Evolutionary conservation across 2,329 filamentous ascomycete species (phyloP).

Genomic region (Magnaporthiopsis incrustans): DNA sequence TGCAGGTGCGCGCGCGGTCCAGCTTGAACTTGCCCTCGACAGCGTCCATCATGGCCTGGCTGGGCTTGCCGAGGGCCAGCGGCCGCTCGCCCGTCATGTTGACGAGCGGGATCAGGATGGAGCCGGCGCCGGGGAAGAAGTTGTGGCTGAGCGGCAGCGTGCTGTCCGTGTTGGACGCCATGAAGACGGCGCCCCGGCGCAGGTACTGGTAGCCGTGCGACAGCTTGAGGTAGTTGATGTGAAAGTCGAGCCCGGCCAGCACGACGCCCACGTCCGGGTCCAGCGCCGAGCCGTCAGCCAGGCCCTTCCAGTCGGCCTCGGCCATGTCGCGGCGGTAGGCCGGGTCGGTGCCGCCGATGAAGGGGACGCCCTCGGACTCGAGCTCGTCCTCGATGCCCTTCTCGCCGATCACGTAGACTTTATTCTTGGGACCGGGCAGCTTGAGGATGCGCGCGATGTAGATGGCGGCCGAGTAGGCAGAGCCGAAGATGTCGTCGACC

Average conservation of each 20-base stretch:
- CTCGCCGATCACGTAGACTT: conserved; percentile 92
- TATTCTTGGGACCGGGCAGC: conserved; percentile 70
- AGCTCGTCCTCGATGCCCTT: conserved; percentile 86
- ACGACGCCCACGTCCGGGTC: conserved; percentile 88
- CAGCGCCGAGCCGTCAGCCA: conserved; percentile 67
- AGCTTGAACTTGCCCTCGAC: conserved; percentile 94
- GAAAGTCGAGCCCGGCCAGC: conserved; percentile 84
- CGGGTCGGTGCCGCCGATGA: conserved; percentile 81
- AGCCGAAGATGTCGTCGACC: conserved; percentile 90
- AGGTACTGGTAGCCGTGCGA: conserved; percentile 82
- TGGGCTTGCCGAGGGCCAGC: conserved; percentile 81
- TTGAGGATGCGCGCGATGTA: conserved; percentile 92
- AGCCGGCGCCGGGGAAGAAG: conserved; percentile 88
- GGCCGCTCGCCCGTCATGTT: conserved; percentile 65
- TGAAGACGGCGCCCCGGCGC: conserved; percentile 69
- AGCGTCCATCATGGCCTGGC: conserved; percentile 98
- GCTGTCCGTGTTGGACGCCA: conserved; percentile 89
- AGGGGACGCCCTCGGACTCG: conserved; percentile 66
- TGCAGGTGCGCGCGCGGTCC: conserved; percentile 76
- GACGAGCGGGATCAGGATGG: conserved; percentile 68
- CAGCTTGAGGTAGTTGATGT: conserved; percentile 92
- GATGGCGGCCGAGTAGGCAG: conserved; percentile 87
- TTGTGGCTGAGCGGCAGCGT: conserved; percentile 75
- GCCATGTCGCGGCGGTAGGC: conserved; percentile 68
- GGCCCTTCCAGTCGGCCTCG: conserved; percentile 68